Conservation (phyloP, 345 rosid genomes). For the Trapa incisa region DNA sequence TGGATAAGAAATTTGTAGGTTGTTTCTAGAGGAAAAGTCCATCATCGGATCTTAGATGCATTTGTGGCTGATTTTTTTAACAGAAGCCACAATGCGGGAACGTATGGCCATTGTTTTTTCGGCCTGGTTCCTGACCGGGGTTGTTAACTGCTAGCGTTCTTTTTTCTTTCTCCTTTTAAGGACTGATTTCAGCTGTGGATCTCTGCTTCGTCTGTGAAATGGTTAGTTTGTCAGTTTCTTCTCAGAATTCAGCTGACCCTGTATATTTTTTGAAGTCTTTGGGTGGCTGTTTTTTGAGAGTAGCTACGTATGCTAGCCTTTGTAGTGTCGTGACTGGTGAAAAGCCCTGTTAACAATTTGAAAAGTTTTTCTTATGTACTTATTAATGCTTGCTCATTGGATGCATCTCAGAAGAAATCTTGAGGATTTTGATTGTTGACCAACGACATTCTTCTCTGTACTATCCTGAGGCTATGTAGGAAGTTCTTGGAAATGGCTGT, state of each 20-base stretch:
- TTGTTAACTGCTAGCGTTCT: background rate
- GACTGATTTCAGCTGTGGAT: background rate
- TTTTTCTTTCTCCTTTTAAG: background rate
- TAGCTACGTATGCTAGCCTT: background rate
- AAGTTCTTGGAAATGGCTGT: no score
- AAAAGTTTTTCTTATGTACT: background rate
- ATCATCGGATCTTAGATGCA: background rate
- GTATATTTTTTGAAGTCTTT: slow-evolving; percentile 1
- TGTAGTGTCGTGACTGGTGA: background rate
- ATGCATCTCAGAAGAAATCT: background rate
- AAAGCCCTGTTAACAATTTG: background rate
- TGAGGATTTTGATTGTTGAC: background rate
- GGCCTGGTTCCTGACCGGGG: slow-evolving; percentile 23
- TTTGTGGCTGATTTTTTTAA: slow-evolving; percentile 1
- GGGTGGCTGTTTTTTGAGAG: slow-evolving; percentile 6
- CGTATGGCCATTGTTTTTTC: slow-evolving; percentile 3
- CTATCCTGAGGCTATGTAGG: background rate
- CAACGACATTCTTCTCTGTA: background rate
- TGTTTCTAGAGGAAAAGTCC: background rate
- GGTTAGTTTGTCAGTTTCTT: background rate
- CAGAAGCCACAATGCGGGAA: background rate
- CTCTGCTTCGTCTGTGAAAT: background rate
- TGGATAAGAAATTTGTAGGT: background rate
- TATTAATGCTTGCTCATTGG: background rate
- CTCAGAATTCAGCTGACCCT: slow-evolving; percentile 5